Base-by-base conservation (phyloP, 1,284 basidiomycete species). In the Mycena citricolor region DNA sequence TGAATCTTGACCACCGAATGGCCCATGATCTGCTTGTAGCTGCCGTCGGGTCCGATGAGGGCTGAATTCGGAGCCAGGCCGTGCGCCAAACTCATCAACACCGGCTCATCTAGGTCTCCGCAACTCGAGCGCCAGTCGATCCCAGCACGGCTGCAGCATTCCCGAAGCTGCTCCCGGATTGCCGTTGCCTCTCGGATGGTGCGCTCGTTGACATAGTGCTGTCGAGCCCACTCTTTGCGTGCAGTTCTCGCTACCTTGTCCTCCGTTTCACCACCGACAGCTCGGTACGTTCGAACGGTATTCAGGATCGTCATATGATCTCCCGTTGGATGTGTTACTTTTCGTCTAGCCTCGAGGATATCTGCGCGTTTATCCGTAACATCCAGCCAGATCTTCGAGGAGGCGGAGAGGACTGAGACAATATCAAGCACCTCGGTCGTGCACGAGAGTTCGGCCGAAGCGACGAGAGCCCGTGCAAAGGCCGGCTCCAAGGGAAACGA, bases 1-100 rank as follows among this genome's bases (percentile, higher is more conserved):
- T 97, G 91, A 25, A 97, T 87, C 63, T 94, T 94, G 51, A 97
- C 75, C 20, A 76, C 66, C 88, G 91, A 53, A 14, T 79, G 79
- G 0, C 88, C 90, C 61, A 90, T 79, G 1, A 83, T 75, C 61
- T 94, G 92, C 50, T 84, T 86, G 64, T 95, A 97, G 33, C 78
- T 77, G 34, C 82, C 89, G 66, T 95, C 90, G 5, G 84, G 79
- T 57, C 90, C 86, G 47, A 91, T 64, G 43, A 93, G 71, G 17
- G 94, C 94, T 8, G 84, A 81, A 60, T 95, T 90, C 57, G 86
- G 83, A 43, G 84, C 81, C 41, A 94, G 63, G 0, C 94, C 94
- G 43, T 77, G 70, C 6, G 86, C 73, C 38, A 95, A 75, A 54
- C 79, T 81, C 59, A 70, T 76, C 54, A 86, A 60, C 17, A 92